These are phyloP conservation scores for Hylodesmum podocarpum DNA, from an alignment of 306 rosid genomes.

Conservation along the genomic window DNA sequence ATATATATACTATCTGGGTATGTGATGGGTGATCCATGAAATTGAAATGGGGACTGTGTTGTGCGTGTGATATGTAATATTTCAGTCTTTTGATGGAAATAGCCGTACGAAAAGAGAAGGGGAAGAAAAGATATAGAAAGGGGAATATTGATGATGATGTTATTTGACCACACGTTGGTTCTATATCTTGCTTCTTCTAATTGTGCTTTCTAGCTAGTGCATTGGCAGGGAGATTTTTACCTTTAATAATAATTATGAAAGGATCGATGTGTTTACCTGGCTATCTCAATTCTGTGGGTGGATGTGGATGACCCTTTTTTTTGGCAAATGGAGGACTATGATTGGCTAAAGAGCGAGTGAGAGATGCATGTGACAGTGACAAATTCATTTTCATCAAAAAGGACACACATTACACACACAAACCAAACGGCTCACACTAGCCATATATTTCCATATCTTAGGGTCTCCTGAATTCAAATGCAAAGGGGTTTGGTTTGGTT, in stretches of 20 bases:
- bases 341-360: constrained; percentile 29
- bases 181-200: neutral
- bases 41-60: neutral
- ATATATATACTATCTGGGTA: too few species aligned
- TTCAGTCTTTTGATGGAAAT: neutral
- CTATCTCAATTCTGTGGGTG: neutral
- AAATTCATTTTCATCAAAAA: neutral
- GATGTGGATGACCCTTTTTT: neutral
- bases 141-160: neutral
- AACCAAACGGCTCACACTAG: neutral
- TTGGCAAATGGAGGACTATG: constrained; percentile 29
- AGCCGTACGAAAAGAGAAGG: neutral
- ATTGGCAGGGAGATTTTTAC: constrained; percentile 2
- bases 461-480: neutral
- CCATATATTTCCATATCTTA: neutral
- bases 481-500: neutral
- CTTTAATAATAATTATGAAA: neutral
- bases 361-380: constrained; percentile 33
- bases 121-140: neutral
- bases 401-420: neutral
- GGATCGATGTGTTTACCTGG: neutral
- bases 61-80: too few species aligned
- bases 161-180: constrained; percentile 1
- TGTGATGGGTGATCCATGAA: neutral
- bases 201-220: neutral